Evolutionary conservation across 768 basidiomycete species (phyloP).

Genomic region (Macrolepiota dolichaula): DNA sequence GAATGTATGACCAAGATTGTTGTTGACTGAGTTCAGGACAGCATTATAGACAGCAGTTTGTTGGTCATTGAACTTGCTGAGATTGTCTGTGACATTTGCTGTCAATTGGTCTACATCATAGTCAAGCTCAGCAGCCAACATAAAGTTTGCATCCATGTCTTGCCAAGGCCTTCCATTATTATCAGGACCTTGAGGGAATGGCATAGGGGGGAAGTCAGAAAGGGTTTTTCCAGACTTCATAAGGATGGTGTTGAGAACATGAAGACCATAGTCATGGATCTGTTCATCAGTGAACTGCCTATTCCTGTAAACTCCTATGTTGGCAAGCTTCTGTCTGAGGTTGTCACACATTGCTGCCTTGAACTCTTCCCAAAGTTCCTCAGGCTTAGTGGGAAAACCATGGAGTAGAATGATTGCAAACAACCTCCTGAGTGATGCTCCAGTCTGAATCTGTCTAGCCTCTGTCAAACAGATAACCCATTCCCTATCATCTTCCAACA

Average conservation of each 20-base stretch:
- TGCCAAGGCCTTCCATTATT: constrained; percentile 30
- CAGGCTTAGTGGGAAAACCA: constrained; percentile 27
- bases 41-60: constrained; percentile 24
- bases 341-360: constrained; percentile 38
- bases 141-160: constrained; percentile 15
- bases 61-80: constrained; percentile 20
- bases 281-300: constrained; percentile 21
- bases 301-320: constrained; percentile 12
- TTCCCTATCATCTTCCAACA: constrained; percentile 47
- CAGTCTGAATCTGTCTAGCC: constrained; percentile 35
- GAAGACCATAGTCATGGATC: constrained; percentile 39
- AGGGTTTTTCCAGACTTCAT: constrained; percentile 21
- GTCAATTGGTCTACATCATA: constrained; percentile 19
- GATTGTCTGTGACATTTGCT: not conserved
- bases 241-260: constrained; percentile 24
- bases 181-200: constrained; percentile 17
- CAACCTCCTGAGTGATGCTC: constrained; percentile 27
- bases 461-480: constrained; percentile 38
- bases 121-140: constrained; percentile 29
- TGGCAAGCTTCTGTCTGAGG: constrained; percentile 15
- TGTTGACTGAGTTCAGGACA: constrained; percentile 24
- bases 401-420: constrained; percentile 36
- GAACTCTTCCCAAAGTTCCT: constrained; percentile 35
- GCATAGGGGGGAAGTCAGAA: constrained; percentile 25
- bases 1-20: constrained; percentile 21